Evolutionary conservation across 768 basidiomycete genomes (phyloP).

Genomic region (Lactarius quietus): DNA sequence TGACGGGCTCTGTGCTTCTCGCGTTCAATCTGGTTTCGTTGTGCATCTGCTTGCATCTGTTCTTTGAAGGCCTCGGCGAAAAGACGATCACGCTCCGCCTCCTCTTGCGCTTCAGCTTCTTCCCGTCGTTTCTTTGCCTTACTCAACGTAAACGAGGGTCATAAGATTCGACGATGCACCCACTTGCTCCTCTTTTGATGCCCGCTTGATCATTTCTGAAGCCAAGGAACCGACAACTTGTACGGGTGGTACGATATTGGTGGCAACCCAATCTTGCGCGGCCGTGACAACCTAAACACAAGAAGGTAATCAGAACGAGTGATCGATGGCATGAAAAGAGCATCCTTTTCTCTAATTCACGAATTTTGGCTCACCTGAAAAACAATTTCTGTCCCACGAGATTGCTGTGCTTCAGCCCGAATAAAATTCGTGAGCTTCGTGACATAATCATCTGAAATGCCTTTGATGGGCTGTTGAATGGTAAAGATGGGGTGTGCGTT

Average conservation of each 20-base stretch:
- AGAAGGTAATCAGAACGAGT: slow-evolving; percentile 1
- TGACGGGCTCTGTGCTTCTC: slow-evolving; percentile 54
- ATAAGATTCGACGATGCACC: slow-evolving; percentile 27
- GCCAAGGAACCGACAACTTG: slow-evolving; percentile 71
- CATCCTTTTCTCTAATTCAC: neutral
- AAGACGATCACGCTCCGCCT: slow-evolving; percentile 45
- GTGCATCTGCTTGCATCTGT: slow-evolving; percentile 62
- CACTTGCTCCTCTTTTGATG: slow-evolving; percentile 65
- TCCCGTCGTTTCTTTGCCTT: slow-evolving; percentile 45
- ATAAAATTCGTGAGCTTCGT: slow-evolving; percentile 55
- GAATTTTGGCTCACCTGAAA: slow-evolving; percentile 56
- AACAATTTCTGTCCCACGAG: slow-evolving; percentile 70
- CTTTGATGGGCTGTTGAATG: slow-evolving; percentile 61
- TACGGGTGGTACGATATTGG: slow-evolving; percentile 51
- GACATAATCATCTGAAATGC: slow-evolving; percentile 55
- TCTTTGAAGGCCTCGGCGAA: slow-evolving; percentile 56
- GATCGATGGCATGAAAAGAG: neutral
- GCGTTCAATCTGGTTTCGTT: slow-evolving; percentile 53
- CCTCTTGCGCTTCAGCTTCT: slow-evolving; percentile 48
- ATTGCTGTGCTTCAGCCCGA: slow-evolving; percentile 60
- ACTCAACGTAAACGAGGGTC: neutral
- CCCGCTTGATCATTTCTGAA: slow-evolving; percentile 72
- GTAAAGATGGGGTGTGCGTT: slow-evolving; percentile 65
- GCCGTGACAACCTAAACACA: slow-evolving; percentile 55
- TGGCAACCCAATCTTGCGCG: slow-evolving; percentile 67